These are phyloP conservation scores for Zymoseptoria tritici DNA, from an alignment of 2,329 filamentous ascomycete genomes.

Conservation along the genomic window DNA sequence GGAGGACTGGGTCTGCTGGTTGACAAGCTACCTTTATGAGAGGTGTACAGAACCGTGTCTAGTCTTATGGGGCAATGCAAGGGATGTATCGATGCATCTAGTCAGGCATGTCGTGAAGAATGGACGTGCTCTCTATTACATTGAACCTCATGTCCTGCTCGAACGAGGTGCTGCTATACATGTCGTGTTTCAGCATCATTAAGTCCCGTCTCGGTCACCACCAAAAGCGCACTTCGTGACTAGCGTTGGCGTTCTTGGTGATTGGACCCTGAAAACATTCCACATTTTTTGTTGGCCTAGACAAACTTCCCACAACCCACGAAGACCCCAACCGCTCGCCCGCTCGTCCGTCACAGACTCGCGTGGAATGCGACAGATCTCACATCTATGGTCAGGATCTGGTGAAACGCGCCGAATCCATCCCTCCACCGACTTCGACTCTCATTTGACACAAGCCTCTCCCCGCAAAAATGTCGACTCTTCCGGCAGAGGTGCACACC, in stretches of 20 bases:
- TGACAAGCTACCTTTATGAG: background rate
- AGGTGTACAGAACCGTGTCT: background rate
- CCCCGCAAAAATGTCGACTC: constrained; percentile 51
- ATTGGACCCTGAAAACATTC: background rate
- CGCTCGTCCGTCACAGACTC: background rate
- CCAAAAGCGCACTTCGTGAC: background rate
- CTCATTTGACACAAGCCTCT: background rate
- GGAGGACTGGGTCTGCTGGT: background rate
- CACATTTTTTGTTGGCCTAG: background rate
- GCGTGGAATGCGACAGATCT: background rate
- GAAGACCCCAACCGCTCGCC: background rate
- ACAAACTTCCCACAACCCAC: background rate
- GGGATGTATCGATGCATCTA: background rate
- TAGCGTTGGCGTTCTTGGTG: background rate
- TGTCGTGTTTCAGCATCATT: too few relatives aligned
- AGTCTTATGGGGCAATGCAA: background rate
- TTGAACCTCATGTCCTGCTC: too few relatives aligned
- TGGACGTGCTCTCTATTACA: background rate
- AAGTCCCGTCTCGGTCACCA: too few relatives aligned
- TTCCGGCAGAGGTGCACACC: constrained; percentile 74
- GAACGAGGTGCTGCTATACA: background rate
- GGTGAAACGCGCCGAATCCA: background rate
- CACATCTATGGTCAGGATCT: background rate
- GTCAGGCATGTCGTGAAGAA: background rate
- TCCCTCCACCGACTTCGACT: background rate